Evolutionary conservation across 345 rosid genomes (phyloP), one percentile per base, ranked within the genome.

Genomic region (Reutealis trisperma): DNA sequence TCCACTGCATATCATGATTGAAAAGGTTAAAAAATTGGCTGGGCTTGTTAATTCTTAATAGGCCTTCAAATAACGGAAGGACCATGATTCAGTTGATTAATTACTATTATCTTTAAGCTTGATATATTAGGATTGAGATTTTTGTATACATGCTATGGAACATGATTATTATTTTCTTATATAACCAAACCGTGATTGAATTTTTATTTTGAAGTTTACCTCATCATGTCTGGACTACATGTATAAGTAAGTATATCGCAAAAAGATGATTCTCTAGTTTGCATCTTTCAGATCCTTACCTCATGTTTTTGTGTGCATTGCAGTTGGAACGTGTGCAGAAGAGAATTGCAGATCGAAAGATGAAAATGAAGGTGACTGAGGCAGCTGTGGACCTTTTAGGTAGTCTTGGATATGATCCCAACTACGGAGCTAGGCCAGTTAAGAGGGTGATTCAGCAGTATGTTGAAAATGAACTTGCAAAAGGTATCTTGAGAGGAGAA

Each of bases 351-450:
- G 99, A 96, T 71, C 86, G 92, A 75, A 96, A 96, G 85, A 91
- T 94, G 88, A 91, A 86, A 83, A 77, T 94, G n/a, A 60, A 47
- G 78, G 87, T 96, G 64, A 90, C 85, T 0, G 94, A 94, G 60
- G 89, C 87, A 8, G 96, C 99, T 22, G 86, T 92, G 41, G 89
- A 89, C 68, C 93, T 92, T 72, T 93, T 96, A 0, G 99, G 91
- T 12, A 90, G 76, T 81, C 98, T 94, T 6, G 97, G 99, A 32
- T 96, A 94, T 67, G 99, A 94, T 76, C 98, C 98, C 0, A 94
- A 84, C 89, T 96, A 96, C 7, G 99, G 99, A 60, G 99, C 98
- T 13, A 85, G 99, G 81, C 98, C 99, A 0, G 98, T 96, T 44
- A 96, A 96, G 87, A 87, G 99, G 61, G 93, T 96, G 81, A 94